Percentiles rank a stretch among this genome's conserved stretches.
phyloP scores from a whole-genome alignment of 257 asterid genomes.

The Anisodus acutangulus region DNA sequence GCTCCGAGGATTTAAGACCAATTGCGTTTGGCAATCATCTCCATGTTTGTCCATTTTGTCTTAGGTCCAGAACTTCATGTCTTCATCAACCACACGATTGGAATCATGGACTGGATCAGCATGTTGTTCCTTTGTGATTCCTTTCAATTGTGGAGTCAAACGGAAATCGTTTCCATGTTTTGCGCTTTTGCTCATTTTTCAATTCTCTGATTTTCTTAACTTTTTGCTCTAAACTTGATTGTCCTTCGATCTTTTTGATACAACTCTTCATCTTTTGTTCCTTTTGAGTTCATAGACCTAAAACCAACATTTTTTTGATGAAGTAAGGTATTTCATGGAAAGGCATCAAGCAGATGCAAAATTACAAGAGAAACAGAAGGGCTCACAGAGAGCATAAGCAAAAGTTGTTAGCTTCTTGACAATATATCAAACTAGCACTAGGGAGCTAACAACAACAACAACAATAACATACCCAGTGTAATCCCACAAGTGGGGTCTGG shows the following conservation, averaged over 20 bases:
- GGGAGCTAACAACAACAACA: too few species aligned
- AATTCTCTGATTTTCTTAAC: background rate
- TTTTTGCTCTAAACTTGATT: background rate
- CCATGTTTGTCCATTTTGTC: background rate
- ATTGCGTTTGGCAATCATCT: background rate
- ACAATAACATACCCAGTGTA: too few species aligned
- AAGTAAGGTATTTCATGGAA: background rate
- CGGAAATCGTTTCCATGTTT: background rate
- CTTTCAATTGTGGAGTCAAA: background rate
- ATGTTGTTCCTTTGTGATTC: background rate
- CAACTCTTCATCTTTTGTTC: background rate
- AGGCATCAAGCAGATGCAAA: background rate
- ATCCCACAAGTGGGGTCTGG: too few species aligned
- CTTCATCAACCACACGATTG: conserved; percentile 10
- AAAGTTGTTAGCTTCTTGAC: background rate
- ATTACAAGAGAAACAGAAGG: too few species aligned
- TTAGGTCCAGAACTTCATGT: background rate
- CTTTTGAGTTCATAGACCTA: background rate
- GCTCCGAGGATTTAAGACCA: background rate
- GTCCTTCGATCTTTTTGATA: background rate
- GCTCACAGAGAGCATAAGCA: background rate
- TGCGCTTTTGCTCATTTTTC: background rate
- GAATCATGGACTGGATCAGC: background rate
- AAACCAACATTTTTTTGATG: background rate
- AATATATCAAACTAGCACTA: background rate